Base-by-base conservation (phyloP, 2,329 filamentous ascomycete species). In the Malbranchea zuffiana region DNA sequence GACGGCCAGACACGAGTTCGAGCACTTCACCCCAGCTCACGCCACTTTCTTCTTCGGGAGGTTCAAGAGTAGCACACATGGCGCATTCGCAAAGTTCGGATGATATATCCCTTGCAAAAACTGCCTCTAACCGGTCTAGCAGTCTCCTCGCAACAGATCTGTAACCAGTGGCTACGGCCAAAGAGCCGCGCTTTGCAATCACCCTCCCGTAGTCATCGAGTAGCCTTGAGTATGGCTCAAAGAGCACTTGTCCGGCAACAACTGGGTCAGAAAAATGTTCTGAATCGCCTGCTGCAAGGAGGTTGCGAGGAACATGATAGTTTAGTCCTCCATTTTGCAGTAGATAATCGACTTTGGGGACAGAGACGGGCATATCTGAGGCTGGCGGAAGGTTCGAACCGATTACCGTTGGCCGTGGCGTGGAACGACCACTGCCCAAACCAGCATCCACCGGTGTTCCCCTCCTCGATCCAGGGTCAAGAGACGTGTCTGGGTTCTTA, bases 1-100 rank as follows among this genome's bases (percentile, higher is more conserved):
- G 75, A 37, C 88, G 77, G 12, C 88, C 88, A 45, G 85, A 90
- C 8, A 94, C 86, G 54, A 87, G 78, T 59, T 98, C 90, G 16
- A 98, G 63, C 8, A 96, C 86, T 55, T 96, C 88, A 6, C 90
- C 88, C 88, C 88, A 98, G 44, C 84, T 90, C 19, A 95, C 69
- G 2, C 86, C 87, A 4, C 50, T 50, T 38, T 69, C 72, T 44
- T 77, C 74, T 23, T 65, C 63, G 18, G 71, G 61, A 32, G 61
- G 51, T 11, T 80, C 72, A 24, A 78, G 71, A 24, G 73, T 63
- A 31, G 80, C 74, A 53, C 88, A 96, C 68, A 95, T 83, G 39
- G 90, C 67, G 57, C 88, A 96, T 28, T 69, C 66, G 56, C 88
- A 96, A n/a, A 80, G 77, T 51, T 94, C 78, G 0, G 78, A 78